Percentiles rank a stretch among this genome's conserved stretches.
These are phyloP conservation scores for Cutaneotrichosporon dermatis DNA, from an alignment of 1,284 basidiomycete genomes.

Conservation along the genomic window DNA sequence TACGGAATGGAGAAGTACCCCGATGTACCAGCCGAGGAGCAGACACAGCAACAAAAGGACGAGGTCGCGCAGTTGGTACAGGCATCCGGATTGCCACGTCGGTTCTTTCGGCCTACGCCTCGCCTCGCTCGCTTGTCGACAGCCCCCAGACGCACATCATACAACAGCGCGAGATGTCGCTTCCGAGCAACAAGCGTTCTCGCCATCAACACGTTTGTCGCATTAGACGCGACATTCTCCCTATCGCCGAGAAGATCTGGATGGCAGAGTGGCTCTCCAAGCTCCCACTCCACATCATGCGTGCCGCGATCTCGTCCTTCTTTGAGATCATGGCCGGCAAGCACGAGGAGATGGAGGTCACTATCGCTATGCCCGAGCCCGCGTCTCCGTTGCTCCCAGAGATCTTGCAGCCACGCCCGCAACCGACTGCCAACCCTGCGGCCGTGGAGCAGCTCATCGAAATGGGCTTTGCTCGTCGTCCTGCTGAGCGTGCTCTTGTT, in stretches of 20 bases:
- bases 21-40: constrained; percentile 54
- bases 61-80: constrained; percentile 37
- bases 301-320: constrained; percentile 69
- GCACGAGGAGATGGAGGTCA: constrained; percentile 59
- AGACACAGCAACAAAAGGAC: constrained; percentile 59
- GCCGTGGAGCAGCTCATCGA: constrained; percentile 79
- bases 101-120: constrained; percentile 70
- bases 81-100: constrained; percentile 55
- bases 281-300: constrained; percentile 67
- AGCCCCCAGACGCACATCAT: constrained; percentile 66
- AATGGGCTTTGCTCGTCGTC: constrained; percentile 91
- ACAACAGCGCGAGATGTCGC: constrained; percentile 20
- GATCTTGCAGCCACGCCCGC: constrained; percentile 1
- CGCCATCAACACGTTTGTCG: constrained; percentile 70
- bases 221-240: constrained; percentile 67
- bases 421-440: constrained; percentile 60
- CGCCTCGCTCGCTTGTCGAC: constrained; percentile 75
- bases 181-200: constrained; percentile 64
- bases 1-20: constrained; percentile 53
- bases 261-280: constrained; percentile 74
- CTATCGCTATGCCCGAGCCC: constrained; percentile 4
- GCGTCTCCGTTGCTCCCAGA: constrained; percentile 1
- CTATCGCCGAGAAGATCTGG: constrained; percentile 71
- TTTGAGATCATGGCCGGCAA: constrained; percentile 79
- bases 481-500: constrained; percentile 74